Base-by-base conservation (phyloP, 2,329 filamentous ascomycete genomes). In the Monilinia vaccinii-corymbosi region DNA sequence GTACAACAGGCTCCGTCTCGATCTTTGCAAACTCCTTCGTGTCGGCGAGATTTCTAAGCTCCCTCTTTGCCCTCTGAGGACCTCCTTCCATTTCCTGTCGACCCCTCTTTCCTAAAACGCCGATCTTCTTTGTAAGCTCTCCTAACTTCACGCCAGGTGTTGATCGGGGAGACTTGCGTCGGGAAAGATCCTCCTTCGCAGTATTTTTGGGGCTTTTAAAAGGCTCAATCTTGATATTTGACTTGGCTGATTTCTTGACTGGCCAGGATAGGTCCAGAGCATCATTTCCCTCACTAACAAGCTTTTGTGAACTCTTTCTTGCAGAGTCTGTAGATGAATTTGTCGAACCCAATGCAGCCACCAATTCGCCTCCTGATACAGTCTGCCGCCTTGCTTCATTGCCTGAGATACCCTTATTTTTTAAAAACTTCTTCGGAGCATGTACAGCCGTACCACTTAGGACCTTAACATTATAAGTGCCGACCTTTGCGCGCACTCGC, bases 401-500 rank as follows among this genome's bases (percentile, higher is more conserved):
- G 2, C 60, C 61, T 57, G 21, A 42, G 34, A 38, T n/a, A 14
- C 51, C 40, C 16, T 56, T 60, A 18, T 80, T 78, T 66, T 79
- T 82, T 55, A 79, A 60, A 49, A 63, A 70, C 57, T 71, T 70
- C 61, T 63, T 68, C 1, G 70, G 69, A 31, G 65, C 83, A 65
- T 87, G 84, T 47, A 80, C 77, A 32, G 80, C 78, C 51, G 82
- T 87, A 65, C 85, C 84, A 61, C 78, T 80, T 56, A 88, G 76
- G 66, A 81, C 79, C 64, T 82, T 78, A 18, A 87, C 74, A 67
- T 90, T 90, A 74, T 90, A 90, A 18, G 85, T 81, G 14, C 81
- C 79, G 21, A 83, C 75, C 57, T 77, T 79, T n/a, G 74, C 68
- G 63, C 81, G 79, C 42, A 78, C 75, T 68, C 85, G 81, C 66